Conservation (phyloP, 2,329 filamentous ascomycete species). For the Dactylellina leptospora region DNA sequence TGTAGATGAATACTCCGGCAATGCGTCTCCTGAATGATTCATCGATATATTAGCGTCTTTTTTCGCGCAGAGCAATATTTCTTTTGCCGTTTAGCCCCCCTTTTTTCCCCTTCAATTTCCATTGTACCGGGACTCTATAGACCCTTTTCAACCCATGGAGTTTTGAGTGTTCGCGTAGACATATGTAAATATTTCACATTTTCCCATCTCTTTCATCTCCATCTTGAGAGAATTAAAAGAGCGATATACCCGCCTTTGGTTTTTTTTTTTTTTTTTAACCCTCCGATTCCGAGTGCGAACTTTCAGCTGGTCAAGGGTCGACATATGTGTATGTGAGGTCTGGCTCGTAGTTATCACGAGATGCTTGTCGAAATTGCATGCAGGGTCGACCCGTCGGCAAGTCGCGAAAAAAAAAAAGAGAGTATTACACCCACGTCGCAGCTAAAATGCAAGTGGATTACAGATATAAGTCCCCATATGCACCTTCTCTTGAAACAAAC, state of each 20-base stretch:
- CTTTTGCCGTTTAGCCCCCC: not conserved
- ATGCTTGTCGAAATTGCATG: constrained; percentile 34
- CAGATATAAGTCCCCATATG: not conserved
- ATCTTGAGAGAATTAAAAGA: constrained; percentile 40
- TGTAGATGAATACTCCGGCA: constrained; percentile 8
- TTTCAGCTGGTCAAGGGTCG: constrained; percentile 51
- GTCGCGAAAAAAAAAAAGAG: constrained; percentile 4
- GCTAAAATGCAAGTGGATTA: constrained; percentile 8
- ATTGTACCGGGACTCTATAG: not conserved
- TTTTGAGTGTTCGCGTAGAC: not conserved
- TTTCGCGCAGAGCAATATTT: not conserved
- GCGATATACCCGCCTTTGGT: not conserved
- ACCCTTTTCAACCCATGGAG: not conserved
- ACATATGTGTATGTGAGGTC: constrained; percentile 1
- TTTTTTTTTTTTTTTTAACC: not conserved
- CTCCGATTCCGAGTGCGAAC: constrained; percentile 43
- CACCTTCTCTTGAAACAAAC: not conserved
- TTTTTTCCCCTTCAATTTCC: not conserved
- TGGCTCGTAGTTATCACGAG: constrained; percentile 1
- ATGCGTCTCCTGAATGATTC: not conserved
- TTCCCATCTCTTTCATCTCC: no score
- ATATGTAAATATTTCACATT: constrained; percentile 31
- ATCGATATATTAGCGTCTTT: constrained; percentile 3
- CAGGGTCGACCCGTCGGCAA: constrained; percentile 13
- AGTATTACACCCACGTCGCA: constrained; percentile 14